Conservation (phyloP, 225 moss, liverwort and hornwort species). For the Polytrichum commune region DNA sequence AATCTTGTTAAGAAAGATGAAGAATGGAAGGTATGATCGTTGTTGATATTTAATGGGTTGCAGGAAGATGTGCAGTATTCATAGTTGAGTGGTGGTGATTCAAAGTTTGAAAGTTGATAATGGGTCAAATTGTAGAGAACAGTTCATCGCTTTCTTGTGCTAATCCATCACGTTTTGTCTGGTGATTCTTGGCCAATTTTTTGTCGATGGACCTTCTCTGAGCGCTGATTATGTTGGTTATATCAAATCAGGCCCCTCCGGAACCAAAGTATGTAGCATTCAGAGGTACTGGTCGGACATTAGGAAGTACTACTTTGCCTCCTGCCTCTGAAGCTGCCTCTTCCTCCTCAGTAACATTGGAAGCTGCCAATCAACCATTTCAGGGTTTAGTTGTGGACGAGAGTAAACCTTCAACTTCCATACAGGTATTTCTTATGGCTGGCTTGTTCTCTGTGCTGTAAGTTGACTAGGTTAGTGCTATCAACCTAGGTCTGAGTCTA, state of each 20-base stretch:
- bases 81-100: no score
- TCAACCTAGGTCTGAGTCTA: no score
- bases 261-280: conserved; percentile 89
- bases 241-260: conserved; percentile 57
- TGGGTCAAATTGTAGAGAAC: background rate
- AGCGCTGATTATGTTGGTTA: no score
- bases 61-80: no score
- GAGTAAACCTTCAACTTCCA: conserved; percentile 66
- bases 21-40: conserved; percentile 63
- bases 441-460: no score
- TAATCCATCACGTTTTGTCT: no score
- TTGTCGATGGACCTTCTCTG: no score
- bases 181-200: no score
- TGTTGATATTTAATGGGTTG: no score
- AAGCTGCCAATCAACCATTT: conserved; percentile 48
- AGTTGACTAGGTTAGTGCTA: no score
- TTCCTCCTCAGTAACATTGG: conserved; percentile 28
- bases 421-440: conserved; percentile 32
- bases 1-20: conserved; percentile 89
- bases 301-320: conserved; percentile 49
- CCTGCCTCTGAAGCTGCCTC: conserved; percentile 16
- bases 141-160: no score
- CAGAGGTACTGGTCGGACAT: conserved; percentile 81
- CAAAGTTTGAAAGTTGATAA: no score
- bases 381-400: conserved; percentile 83